Conservation (phyloP, 2,329 filamentous ascomycete genomes). For the Phaeosphaeria sp. region DNA sequence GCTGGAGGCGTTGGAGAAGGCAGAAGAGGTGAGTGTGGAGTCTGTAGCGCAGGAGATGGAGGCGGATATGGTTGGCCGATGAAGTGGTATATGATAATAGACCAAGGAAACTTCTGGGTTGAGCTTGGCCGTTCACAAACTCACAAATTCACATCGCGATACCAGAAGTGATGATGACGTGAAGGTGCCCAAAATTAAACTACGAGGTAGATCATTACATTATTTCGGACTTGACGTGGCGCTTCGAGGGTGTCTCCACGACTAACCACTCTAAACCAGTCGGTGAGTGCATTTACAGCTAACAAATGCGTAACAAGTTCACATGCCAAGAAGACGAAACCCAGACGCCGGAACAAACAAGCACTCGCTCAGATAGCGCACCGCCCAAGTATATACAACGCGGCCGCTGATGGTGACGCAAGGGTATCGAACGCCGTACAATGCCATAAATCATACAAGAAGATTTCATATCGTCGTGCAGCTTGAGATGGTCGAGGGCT, state of each 20-base stretch:
- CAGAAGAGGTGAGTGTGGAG: background rate
- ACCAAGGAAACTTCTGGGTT: background rate
- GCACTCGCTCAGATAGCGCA: background rate
- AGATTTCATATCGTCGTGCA: slow-evolving; percentile 22
- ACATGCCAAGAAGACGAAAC: background rate
- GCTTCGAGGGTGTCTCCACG: background rate
- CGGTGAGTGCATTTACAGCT: background rate
- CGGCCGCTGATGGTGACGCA: slow-evolving; percentile 10
- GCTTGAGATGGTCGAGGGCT: slow-evolving; percentile 4
- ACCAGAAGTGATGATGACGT: too few species aligned
- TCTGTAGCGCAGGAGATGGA: background rate
- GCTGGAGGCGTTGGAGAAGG: background rate
- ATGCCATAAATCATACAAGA: slow-evolving; percentile 32
- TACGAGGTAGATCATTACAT: background rate
- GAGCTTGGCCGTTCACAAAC: background rate
- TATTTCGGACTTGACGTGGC: background rate
- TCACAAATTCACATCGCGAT: too few species aligned
- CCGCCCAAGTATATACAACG: slow-evolving; percentile 16
- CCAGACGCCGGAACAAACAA: slow-evolving; percentile 8
- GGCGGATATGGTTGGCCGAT: background rate
- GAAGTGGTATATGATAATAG: background rate
- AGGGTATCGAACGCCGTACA: slow-evolving; percentile 44
- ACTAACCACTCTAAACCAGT: background rate
- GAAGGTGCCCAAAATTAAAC: too few species aligned
- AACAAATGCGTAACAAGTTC: background rate